phyloP scores from a whole-genome alignment of 2,329 filamentous ascomycete genomes.

The Aureobasidium sp. region DNA sequence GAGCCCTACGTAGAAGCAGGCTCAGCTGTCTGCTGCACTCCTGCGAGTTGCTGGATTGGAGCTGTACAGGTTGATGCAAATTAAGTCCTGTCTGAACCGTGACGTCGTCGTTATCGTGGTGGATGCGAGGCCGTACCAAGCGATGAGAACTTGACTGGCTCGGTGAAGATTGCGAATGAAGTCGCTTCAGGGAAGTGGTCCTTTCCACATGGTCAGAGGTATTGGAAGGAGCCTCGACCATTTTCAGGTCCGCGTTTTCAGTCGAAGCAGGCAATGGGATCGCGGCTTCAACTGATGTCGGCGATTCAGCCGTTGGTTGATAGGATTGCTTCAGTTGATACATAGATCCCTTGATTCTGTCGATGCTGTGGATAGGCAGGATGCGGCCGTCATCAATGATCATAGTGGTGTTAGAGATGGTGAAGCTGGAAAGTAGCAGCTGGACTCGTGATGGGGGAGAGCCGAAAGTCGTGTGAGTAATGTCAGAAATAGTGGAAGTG shows the following conservation, averaged over 20 bases:
- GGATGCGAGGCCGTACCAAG: background rate
- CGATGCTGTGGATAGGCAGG: background rate
- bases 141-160: background rate
- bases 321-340: background rate
- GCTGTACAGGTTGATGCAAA: slow-evolving; percentile 20
- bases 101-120: slow-evolving; percentile 20
- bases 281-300: background rate
- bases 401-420: background rate
- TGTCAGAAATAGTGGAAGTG: background rate
- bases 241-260: background rate
- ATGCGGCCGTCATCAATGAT: background rate
- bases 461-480: background rate
- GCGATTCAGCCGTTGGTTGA: background rate
- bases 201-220: no score
- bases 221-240: background rate
- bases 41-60: background rate
- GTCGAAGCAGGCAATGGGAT: background rate
- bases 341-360: background rate
- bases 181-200: slow-evolving; percentile 11
- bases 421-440: slow-evolving; percentile 1
- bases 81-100: slow-evolving; percentile 24
- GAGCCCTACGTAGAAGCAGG: background rate
- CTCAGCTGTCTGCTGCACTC: background rate
- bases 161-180: slow-evolving; percentile 18
- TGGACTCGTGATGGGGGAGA: background rate